Conservation (phyloP, 108 stramenopile species). For the Mediolabrus comicus region DNA sequence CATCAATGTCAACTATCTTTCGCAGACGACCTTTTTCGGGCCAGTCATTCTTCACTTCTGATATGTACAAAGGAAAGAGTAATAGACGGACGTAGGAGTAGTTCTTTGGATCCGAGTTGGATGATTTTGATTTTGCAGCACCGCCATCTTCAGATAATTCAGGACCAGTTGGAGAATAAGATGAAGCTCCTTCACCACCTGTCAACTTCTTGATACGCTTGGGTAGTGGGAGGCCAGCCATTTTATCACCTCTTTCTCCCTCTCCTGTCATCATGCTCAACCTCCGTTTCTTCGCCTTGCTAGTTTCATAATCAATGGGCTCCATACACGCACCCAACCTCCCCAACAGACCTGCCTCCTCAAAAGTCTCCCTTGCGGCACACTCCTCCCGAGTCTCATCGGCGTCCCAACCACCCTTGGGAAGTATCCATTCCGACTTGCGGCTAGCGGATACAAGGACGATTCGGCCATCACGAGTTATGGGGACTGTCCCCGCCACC, state of each 20-base stretch:
- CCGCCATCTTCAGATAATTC: neutral
- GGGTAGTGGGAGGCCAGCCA: constrained; percentile 2
- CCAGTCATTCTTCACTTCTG: constrained; percentile 77
- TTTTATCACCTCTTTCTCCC: neutral
- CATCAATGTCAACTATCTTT: constrained; percentile 76
- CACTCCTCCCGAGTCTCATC: constrained; percentile 89
- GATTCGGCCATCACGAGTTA: constrained; percentile 70
- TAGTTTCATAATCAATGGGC: constrained; percentile 80
- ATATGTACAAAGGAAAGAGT: constrained; percentile 83
- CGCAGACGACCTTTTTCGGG: constrained; percentile 82
- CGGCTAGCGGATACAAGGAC: constrained; percentile 73
- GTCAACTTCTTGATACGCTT: constrained; percentile 16
- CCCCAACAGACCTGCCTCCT: constrained; percentile 88
- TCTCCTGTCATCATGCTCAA: constrained; percentile 22
- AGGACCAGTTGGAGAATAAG: constrained; percentile 1
- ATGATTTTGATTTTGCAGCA: constrained; percentile 28
- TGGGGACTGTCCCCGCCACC: constrained; percentile 76
- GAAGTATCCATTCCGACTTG: constrained; percentile 91
- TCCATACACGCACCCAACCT: constrained; percentile 60
- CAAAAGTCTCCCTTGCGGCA: constrained; percentile 87
- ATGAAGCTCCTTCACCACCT: neutral
- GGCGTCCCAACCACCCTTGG: constrained; percentile 95
- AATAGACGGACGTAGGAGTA: constrained; percentile 65
- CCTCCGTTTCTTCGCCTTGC: constrained; percentile 74
- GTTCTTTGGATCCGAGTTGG: constrained; percentile 33